Percentiles rank a stretch among this genome's conserved stretches.
These are phyloP conservation scores for Saksenaea vasiformis DNA, from an alignment of 371 early-diverging fungal genomes.

Conservation along the genomic window DNA sequence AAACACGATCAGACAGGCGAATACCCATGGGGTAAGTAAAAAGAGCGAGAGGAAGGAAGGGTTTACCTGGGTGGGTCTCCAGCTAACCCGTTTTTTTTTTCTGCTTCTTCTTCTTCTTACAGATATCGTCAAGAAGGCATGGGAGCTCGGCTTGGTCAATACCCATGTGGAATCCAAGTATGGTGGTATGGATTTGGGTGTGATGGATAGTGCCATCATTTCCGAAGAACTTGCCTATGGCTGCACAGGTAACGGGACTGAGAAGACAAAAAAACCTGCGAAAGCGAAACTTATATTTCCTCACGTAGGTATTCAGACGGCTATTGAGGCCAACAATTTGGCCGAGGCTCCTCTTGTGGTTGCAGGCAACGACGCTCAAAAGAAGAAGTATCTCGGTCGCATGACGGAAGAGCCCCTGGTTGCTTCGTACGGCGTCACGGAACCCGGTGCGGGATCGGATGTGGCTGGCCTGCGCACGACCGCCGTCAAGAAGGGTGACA, in stretches of 20 bases:
- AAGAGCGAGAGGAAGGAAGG: not conserved
- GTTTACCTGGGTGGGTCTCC: no score
- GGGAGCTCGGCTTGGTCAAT: conserved; percentile 95
- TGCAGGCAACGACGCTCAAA: conserved; percentile 82
- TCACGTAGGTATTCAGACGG: conserved; percentile 82
- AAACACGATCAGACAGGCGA: conserved; percentile 94
- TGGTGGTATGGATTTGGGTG: conserved; percentile 87
- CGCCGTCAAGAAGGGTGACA: conserved; percentile 68
- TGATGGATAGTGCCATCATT: conserved; percentile 79
- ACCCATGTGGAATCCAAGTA: conserved; percentile 87
- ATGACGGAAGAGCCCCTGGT: conserved; percentile 93
- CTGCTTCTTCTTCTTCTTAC: conserved; percentile 3
- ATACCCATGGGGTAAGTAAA: conserved; percentile 65
- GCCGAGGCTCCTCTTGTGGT: conserved; percentile 94
- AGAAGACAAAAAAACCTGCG: not conserved
- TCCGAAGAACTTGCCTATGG: conserved; percentile 94
- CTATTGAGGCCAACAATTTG: conserved; percentile 94
- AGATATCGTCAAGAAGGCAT: conserved; percentile 93
- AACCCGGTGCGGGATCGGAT: conserved; percentile 82
- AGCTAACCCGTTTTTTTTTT: no score
- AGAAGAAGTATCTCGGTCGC: conserved; percentile 91
- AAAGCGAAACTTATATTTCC: no score
- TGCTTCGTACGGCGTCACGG: conserved; percentile 94
- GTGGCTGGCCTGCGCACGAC: conserved; percentile 68
- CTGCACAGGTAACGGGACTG: conserved; percentile 85